Conservation (phyloP, 225 moss, liverwort and hornwort species). For the Marchantia polymorpha region DNA sequence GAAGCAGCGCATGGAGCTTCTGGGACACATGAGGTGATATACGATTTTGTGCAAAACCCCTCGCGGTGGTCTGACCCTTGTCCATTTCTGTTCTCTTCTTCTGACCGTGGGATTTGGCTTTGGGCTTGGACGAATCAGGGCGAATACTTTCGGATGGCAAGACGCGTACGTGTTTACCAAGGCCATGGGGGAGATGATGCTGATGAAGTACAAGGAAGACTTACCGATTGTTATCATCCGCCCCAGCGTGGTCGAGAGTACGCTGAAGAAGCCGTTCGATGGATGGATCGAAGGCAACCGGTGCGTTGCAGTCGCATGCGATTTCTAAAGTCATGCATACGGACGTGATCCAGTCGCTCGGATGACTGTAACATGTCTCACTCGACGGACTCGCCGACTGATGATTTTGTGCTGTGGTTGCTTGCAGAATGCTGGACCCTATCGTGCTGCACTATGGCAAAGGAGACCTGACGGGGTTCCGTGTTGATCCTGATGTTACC, state of each 20-base stretch:
- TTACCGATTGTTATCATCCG: slow-evolving; percentile 68
- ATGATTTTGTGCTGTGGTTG: background rate
- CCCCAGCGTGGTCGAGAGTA: slow-evolving; percentile 84
- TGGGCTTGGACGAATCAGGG: slow-evolving; percentile 39
- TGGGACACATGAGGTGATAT: background rate
- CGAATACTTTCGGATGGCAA: slow-evolving; percentile 77
- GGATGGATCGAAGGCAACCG: slow-evolving; percentile 85
- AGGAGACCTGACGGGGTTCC: slow-evolving; percentile 70
- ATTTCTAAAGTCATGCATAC: no score
- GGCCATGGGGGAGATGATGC: slow-evolving; percentile 76
- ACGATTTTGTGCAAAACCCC: no score
- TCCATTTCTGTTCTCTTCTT: background rate
- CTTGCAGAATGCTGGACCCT: slow-evolving; percentile 76
- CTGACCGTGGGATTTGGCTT: background rate
- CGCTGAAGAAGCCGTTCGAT: slow-evolving; percentile 62
- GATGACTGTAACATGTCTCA: no score
- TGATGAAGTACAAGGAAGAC: slow-evolving; percentile 43
- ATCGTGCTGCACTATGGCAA: slow-evolving; percentile 70
- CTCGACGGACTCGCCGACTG: no score
- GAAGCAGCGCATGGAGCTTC: background rate
- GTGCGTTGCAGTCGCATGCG: slow-evolving; percentile 17
- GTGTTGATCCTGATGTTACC: slow-evolving; percentile 60
- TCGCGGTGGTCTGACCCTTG: no score
- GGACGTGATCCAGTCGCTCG: no score
- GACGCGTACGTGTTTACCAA: slow-evolving; percentile 79